These are phyloP conservation scores for Golubevia sp. DNA, from an alignment of 1,284 basidiomycete species.

Conservation along the genomic window DNA sequence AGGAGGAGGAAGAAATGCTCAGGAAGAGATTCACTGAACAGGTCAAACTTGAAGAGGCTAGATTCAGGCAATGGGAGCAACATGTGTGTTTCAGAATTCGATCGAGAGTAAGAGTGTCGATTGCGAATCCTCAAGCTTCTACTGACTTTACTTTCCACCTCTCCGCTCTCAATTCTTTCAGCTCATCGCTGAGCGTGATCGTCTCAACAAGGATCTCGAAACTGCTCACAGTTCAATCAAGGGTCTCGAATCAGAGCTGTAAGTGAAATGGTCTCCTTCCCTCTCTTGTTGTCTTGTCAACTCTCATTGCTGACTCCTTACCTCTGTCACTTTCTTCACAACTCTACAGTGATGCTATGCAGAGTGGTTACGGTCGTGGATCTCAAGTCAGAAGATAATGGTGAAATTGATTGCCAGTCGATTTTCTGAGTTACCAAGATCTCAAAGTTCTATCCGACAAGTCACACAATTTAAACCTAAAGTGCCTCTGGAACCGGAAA, in stretches of 20 bases:
- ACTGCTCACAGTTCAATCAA: constrained; percentile 56
- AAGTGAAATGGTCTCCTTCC: not conserved
- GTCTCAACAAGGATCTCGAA: constrained; percentile 60
- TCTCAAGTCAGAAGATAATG: constrained; percentile 14
- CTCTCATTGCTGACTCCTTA: no score
- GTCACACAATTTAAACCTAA: no score
- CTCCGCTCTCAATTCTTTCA: constrained; percentile 12
- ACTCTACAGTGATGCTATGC: constrained; percentile 19
- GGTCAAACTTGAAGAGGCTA: constrained; percentile 96
- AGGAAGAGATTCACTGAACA: constrained; percentile 98
- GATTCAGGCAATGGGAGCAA: constrained; percentile 99
- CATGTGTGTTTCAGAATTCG: constrained; percentile 77
- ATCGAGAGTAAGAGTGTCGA: constrained; percentile 3
- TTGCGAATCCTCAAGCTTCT: not conserved
- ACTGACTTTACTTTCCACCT: not conserved
- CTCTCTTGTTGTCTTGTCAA: not conserved
- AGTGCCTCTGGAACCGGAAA: no score
- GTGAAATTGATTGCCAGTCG: no score
- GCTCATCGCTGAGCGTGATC: constrained; percentile 58
- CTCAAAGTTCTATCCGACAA: no score
- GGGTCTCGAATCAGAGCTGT: constrained; percentile 51
- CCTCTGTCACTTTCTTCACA: not conserved
- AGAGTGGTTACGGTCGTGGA: constrained; percentile 37
- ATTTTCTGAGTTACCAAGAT: no score
- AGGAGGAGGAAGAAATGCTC: constrained; percentile 96